These are phyloP conservation scores for Mycena sp. DNA, from an alignment of 1,284 basidiomycete genomes.

Conservation along the genomic window DNA sequence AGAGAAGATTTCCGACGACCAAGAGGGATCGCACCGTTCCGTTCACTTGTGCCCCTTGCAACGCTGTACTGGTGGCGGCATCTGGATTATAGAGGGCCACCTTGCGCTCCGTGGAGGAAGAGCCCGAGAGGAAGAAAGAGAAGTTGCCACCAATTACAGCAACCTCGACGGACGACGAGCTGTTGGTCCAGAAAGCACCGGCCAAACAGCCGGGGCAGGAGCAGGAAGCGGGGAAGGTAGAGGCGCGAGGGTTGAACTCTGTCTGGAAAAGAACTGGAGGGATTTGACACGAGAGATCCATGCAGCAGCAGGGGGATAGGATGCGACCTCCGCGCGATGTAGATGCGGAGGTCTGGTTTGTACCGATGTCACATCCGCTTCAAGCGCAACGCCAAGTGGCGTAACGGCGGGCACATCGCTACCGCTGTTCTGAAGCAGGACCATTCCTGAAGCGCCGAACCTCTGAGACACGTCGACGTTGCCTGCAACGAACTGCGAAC, in stretches of 20 bases:
- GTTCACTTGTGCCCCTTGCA: slow-evolving; percentile 68
- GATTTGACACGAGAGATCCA: slow-evolving; percentile 58
- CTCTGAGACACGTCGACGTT: slow-evolving; percentile 62
- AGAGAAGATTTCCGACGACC: slow-evolving; percentile 74
- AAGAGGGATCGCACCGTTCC: slow-evolving; percentile 81
- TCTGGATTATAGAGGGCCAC: slow-evolving; percentile 82
- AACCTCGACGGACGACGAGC: slow-evolving; percentile 69
- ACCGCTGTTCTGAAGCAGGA: slow-evolving; percentile 71
- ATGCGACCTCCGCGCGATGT: slow-evolving; percentile 18
- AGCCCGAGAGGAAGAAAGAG: slow-evolving; percentile 61
- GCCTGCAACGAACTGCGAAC: slow-evolving; percentile 72
- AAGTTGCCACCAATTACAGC: slow-evolving; percentile 94
- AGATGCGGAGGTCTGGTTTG: slow-evolving; percentile 35
- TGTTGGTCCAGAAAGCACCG: slow-evolving; percentile 92
- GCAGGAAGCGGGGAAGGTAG: slow-evolving; percentile 67
- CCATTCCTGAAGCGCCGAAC: slow-evolving; percentile 78
- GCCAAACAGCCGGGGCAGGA: slow-evolving; percentile 84
- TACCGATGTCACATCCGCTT: slow-evolving; percentile 39
- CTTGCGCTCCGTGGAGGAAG: slow-evolving; percentile 55
- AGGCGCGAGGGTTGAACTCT: slow-evolving; percentile 53
- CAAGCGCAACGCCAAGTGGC: slow-evolving; percentile 66
- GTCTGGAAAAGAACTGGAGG: slow-evolving; percentile 62
- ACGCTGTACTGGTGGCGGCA: slow-evolving; percentile 58
- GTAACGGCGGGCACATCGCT: slow-evolving; percentile 62
- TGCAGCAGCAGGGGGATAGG: too few relatives aligned